phyloP scores from a whole-genome alignment of 345 rosid genomes.

The Hibiscus tridactylites region DNA sequence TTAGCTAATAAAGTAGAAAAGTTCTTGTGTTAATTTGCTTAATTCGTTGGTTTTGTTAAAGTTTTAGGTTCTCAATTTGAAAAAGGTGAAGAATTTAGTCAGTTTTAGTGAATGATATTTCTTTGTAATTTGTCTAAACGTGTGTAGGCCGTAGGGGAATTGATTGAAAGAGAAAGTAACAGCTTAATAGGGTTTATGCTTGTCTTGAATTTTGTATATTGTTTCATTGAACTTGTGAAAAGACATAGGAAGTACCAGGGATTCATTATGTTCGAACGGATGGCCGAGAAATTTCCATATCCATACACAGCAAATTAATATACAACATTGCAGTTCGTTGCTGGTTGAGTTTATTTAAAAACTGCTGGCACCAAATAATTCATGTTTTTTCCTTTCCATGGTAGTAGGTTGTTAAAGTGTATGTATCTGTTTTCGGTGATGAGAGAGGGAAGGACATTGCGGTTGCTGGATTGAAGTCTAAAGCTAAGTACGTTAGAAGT shows the following conservation, averaged over 20 bases:
- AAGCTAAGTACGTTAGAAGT: constrained; percentile 72
- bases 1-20: neutral
- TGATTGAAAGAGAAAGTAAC: neutral
- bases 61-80: neutral
- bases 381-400: neutral
- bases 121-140: neutral
- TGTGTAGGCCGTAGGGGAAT: neutral
- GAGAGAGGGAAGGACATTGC: constrained; percentile 93
- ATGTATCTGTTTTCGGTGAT: constrained; percentile 90
- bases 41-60: neutral
- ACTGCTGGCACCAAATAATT: neutral
- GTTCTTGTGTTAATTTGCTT: neutral
- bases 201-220: neutral
- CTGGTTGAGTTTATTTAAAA: neutral
- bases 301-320: too few relatives aligned
- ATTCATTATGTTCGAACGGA: neutral
- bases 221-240: neutral
- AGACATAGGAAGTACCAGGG: neutral
- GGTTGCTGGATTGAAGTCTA: constrained; percentile 72
- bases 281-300: neutral
- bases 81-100: neutral
- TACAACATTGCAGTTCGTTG: neutral
- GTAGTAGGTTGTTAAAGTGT: constrained; percentile 80
- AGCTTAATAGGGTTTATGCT: neutral
- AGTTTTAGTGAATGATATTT: neutral